A percentile compares a stretch with the other conserved stretches of the same genome.
These are phyloP conservation scores for Glycine tomentella DNA, from an alignment of 306 rosid species.

Conservation along the genomic window DNA sequence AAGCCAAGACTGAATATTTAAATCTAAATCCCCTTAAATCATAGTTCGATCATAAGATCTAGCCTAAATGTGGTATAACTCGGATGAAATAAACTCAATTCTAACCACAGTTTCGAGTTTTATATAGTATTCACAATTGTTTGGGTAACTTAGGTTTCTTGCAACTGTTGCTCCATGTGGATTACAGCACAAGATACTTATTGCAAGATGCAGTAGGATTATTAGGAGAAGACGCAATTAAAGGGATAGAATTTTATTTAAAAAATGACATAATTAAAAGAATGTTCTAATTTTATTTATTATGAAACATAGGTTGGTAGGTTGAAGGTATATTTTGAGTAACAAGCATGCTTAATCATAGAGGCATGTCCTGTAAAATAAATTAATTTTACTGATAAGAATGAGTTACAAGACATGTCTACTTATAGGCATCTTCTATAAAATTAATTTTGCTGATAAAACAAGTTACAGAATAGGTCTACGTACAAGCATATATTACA, in stretches of 20 bases:
- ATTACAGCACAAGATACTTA: constrained; percentile 6
- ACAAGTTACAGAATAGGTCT: too few relatives aligned
- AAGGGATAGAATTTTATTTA: background rate
- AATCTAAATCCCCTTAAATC: background rate
- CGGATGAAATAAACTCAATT: too few relatives aligned
- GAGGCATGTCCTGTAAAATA: background rate
- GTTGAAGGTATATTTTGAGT: background rate
- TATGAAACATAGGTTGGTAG: background rate
- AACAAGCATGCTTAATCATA: background rate
- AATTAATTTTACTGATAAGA: background rate
- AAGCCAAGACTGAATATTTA: background rate
- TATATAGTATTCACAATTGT: too few relatives aligned
- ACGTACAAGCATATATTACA: too few relatives aligned
- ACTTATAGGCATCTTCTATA: background rate
- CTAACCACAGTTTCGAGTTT: too few relatives aligned
- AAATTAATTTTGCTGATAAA: background rate
- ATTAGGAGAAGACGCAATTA: background rate
- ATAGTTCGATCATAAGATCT: background rate
- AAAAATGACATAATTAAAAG: background rate
- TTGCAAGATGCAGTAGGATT: background rate
- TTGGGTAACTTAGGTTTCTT: too few relatives aligned
- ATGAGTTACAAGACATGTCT: background rate
- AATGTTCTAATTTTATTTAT: background rate
- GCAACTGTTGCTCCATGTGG: too few relatives aligned
- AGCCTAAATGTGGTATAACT: too few relatives aligned